A percentile compares a stretch with the other conserved stretches of the same genome.
Conservation (phyloP, 2,329 filamentous ascomycete genomes). For the Aspergillus nomiae region DNA sequence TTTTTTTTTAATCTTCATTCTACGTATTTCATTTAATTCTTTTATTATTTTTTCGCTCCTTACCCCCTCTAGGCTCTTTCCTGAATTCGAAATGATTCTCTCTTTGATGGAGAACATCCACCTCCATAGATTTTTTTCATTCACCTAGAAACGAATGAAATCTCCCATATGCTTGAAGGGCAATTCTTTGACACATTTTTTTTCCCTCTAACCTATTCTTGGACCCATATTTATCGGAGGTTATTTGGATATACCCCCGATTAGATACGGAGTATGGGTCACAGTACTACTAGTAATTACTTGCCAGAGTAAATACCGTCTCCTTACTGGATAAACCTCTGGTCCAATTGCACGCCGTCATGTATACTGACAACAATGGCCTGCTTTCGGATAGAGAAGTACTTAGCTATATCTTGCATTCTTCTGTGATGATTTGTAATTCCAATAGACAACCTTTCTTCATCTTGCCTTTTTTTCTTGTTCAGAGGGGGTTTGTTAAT, state of each 20-base stretch:
- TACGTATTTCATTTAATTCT: not conserved
- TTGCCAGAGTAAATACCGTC: not conserved
- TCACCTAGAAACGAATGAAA: not conserved
- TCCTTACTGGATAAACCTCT: not conserved
- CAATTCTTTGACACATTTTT: not conserved
- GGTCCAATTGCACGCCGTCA: not conserved
- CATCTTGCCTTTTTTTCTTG: not conserved
- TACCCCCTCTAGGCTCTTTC: not conserved
- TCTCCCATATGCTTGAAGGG: not conserved
- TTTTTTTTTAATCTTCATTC: not conserved
- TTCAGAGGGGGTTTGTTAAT: not conserved
- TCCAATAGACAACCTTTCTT: not conserved
- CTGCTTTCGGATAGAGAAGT: not conserved
- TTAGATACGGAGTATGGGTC: not conserved
- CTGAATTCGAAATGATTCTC: constrained; percentile 1
- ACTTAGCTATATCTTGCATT: not conserved
- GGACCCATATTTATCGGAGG: not conserved
- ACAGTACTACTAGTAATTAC: not conserved
- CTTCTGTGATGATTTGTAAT: not conserved
- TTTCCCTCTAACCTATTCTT: no score
- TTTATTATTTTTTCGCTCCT: not conserved
- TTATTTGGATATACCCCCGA: not conserved
- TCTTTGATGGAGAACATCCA: constrained; percentile 2
- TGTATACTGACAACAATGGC: not conserved
- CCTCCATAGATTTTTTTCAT: not conserved